These are phyloP conservation scores for Phytophthora pluvialis DNA, from an alignment of 352 stramenopile species.

Conservation along the genomic window DNA sequence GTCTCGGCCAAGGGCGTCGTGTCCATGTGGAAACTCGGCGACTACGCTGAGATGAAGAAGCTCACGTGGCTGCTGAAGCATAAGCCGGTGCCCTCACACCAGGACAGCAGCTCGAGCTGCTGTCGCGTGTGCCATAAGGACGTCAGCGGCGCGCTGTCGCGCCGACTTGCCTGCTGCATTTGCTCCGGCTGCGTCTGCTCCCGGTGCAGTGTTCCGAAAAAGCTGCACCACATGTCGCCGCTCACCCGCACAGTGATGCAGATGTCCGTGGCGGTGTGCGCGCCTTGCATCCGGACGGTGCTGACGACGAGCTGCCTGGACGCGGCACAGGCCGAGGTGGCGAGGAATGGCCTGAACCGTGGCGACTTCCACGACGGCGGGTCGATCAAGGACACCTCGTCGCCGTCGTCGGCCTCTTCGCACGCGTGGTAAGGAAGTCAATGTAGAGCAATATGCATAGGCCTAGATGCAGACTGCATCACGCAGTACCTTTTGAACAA, in stretches of 20 bases:
- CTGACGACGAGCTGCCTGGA: conserved; percentile 32
- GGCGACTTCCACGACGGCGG: conserved; percentile 16
- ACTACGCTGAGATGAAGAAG: conserved; percentile 47
- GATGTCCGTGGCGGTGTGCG: conserved; percentile 36
- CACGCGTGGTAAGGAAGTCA: conserved; percentile 22
- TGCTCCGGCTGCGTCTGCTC: conserved; percentile 34
- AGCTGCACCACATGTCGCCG: conserved; percentile 38
- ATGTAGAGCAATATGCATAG: conserved; percentile 6
- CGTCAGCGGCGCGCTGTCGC: conserved; percentile 23
- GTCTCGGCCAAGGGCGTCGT: conserved; percentile 42
- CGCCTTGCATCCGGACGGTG: conserved; percentile 34
- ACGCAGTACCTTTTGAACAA: neutral
- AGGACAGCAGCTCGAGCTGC: conserved; percentile 10
- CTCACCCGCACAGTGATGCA: conserved; percentile 33
- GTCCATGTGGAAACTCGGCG: conserved; percentile 43
- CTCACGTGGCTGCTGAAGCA: conserved; percentile 36
- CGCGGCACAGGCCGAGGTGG: conserved; percentile 25
- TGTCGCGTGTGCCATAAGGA: conserved; percentile 40
- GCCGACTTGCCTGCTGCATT: conserved; percentile 28
- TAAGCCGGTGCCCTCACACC: conserved; percentile 3
- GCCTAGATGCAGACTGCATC: too few species aligned
- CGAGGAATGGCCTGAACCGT: neutral
- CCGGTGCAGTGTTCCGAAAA: conserved; percentile 36
- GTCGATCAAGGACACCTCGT: conserved; percentile 31
- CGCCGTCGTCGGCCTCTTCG: conserved; percentile 20